Conservation (phyloP, 495 filamentous ascomycete genomes). For the Penicillium lividum region DNA sequence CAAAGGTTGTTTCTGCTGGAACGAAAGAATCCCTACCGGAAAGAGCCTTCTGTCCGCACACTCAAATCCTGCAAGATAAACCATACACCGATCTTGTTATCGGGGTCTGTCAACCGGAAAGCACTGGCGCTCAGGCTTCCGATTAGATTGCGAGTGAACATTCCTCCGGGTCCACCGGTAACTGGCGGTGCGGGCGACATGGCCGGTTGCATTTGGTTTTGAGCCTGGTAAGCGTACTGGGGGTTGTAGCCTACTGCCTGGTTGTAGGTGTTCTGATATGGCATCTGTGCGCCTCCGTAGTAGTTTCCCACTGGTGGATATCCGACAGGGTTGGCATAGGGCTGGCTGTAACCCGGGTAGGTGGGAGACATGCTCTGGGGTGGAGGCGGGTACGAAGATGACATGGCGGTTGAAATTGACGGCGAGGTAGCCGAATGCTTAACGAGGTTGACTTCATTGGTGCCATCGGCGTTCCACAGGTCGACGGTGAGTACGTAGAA, state of each 20-base stretch:
- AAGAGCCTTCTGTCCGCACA: slow-evolving; percentile 87
- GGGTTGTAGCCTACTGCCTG: slow-evolving; percentile 43
- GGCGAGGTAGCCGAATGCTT: slow-evolving; percentile 83
- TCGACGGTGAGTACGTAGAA: slow-evolving; percentile 94
- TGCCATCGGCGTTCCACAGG: slow-evolving; percentile 80
- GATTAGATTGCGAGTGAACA: slow-evolving; percentile 97
- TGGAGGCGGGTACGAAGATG: slow-evolving; percentile 71
- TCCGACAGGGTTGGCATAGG: slow-evolving; percentile 28
- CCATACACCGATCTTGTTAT: slow-evolving; percentile 90
- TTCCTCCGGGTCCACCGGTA: slow-evolving; percentile 64
- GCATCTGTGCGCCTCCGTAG: slow-evolving; percentile 40
- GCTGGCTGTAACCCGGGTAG: slow-evolving; percentile 33
- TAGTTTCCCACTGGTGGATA: slow-evolving; percentile 48
- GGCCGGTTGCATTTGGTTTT: slow-evolving; percentile 37
- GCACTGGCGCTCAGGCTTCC: slow-evolving; percentile 90
- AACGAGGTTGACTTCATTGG: slow-evolving; percentile 91
- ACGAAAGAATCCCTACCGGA: slow-evolving; percentile 62
- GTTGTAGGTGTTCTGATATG: slow-evolving; percentile 46
- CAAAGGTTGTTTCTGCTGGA: not conserved
- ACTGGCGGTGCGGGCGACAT: slow-evolving; percentile 45
- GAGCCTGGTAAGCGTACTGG: slow-evolving; percentile 32
- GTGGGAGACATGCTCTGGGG: slow-evolving; percentile 44
- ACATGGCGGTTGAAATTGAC: slow-evolving; percentile 82
- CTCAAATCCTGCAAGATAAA: slow-evolving; percentile 96
- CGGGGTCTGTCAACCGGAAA: slow-evolving; percentile 78